phyloP scores from a whole-genome alignment of 768 basidiomycete genomes.

The Phlebiopsis gigantea region DNA sequence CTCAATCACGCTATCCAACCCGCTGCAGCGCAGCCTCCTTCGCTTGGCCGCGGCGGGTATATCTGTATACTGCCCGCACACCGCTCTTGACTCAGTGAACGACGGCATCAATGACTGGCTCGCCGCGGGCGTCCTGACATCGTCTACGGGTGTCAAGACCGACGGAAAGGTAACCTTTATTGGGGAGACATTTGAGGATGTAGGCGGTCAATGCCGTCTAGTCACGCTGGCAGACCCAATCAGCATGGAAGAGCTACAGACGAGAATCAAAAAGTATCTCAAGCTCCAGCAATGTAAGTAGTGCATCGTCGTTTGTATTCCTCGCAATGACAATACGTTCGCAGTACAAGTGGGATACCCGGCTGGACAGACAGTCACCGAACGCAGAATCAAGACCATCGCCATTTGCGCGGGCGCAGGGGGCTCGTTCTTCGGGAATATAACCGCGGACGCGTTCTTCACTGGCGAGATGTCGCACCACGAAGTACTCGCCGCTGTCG shows the following conservation, averaged over 20 bases:
- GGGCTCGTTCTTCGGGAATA: slow-evolving; percentile 65
- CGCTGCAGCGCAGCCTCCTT: slow-evolving; percentile 77
- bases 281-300: slow-evolving; percentile 52
- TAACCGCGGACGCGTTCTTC: slow-evolving; percentile 79
- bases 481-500: slow-evolving; percentile 78
- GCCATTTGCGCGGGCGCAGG: slow-evolving; percentile 94
- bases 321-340: slow-evolving; percentile 12
- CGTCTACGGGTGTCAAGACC: slow-evolving; percentile 14
- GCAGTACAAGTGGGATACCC: slow-evolving; percentile 65
- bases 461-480: slow-evolving; percentile 96
- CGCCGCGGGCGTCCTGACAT: slow-evolving; percentile 33
- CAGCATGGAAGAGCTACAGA: slow-evolving; percentile 53
- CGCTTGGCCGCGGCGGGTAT: slow-evolving; percentile 78
- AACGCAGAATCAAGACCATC: slow-evolving; percentile 36
- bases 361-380: slow-evolving; percentile 26
- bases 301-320: slow-evolving; percentile 4
- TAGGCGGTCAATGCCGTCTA: slow-evolving; percentile 60
- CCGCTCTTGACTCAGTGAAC: slow-evolving; percentile 76
- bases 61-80: slow-evolving; percentile 78
- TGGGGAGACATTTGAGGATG: slow-evolving; percentile 18
- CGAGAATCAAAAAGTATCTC: slow-evolving; percentile 66
- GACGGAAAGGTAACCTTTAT: slow-evolving; percentile 20
- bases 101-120: slow-evolving; percentile 93
- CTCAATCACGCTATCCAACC: slow-evolving; percentile 70
- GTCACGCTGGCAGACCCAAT: slow-evolving; percentile 57